Evolutionary conservation across 495 filamentous ascomycete species (phyloP), one percentile per base, ranked within the genome.

Genomic region (Neurospora hispaniola): DNA sequence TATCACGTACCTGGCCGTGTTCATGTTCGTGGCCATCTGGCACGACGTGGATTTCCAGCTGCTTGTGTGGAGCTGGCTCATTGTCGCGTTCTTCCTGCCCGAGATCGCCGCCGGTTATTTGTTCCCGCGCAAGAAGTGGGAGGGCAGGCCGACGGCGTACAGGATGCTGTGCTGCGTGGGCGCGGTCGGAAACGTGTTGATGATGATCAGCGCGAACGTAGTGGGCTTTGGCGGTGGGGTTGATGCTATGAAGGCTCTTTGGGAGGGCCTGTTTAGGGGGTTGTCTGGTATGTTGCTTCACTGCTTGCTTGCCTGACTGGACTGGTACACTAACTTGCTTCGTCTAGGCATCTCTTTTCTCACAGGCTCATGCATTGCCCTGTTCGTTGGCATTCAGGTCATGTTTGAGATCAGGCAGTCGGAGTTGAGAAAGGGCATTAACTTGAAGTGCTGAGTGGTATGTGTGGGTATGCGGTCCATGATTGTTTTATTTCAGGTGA

Each of bases 1-100:
- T n/a, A 79, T 90, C 42, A 97, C 95, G 70, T 93, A 92, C 77
- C 83, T 94, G 12, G 82, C 89, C n/a, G 92, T 97, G 3, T 99
- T 99, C 79, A 97, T 94, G 3, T 99, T 99, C 75, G 96, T 99
- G 40, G 96, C 96, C 7, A 84, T 99, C 46, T 99, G 96, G 96
- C 96, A 99, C 80, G 96, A 99, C 77, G 96, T 99, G 79, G 90
- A 94, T 77, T 87, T 98, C n/a, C 89, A 90, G 62, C 86, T 99
- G 35, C 87, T 99, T 16, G 90, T 96, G 78, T 99, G 96, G 96
- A 94, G 96, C 16, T 99, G 96, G 96, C 84, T 99, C 69, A 88
- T 98, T 59, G 93, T 94, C 5, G 81, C 98, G 12, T 99, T 99
- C 82, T 91, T 99, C 78, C 79, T 98, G 35, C 96, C 96, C 1